Percentiles rank a stretch among this genome's conserved stretches.
phyloP scores from a whole-genome alignment of 108 stramenopile species.

The Discostella stelligeroides region DNA sequence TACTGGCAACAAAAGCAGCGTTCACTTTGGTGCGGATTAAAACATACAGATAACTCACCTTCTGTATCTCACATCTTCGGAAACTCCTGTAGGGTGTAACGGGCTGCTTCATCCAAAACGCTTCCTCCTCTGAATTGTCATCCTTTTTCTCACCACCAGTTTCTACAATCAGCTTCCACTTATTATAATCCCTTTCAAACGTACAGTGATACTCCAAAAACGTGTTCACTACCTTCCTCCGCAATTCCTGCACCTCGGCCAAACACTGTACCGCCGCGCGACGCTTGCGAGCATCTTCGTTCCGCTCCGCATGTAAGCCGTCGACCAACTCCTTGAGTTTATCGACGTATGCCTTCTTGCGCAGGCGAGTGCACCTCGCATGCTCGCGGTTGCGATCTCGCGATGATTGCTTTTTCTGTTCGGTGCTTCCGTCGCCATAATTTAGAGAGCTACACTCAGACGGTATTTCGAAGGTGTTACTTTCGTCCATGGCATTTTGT shows the following conservation, averaged over 20 bases:
- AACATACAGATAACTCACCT: slow-evolving; percentile 54
- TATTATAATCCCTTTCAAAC: slow-evolving; percentile 61
- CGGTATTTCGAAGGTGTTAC: slow-evolving; percentile 5
- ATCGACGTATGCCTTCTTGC: slow-evolving; percentile 94
- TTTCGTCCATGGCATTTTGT: slow-evolving; percentile 25
- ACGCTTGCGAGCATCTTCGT: slow-evolving; percentile 78
- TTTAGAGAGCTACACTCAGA: background rate
- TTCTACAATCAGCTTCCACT: slow-evolving; percentile 80
- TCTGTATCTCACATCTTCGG: slow-evolving; percentile 77
- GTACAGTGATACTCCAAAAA: slow-evolving; percentile 70
- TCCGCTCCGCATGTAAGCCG: slow-evolving; percentile 75
- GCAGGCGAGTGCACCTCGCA: slow-evolving; percentile 90
- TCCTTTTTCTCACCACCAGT: background rate
- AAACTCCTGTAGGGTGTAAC: slow-evolving; percentile 88
- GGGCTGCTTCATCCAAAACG: slow-evolving; percentile 84
- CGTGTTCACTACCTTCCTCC: slow-evolving; percentile 68
- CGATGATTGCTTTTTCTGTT: slow-evolving; percentile 74
- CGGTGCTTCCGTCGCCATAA: slow-evolving; percentile 28
- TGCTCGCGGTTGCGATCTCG: slow-evolving; percentile 95
- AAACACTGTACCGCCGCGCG: slow-evolving; percentile 81
- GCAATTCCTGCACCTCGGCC: slow-evolving; percentile 75
- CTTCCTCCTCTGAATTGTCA: slow-evolving; percentile 29
- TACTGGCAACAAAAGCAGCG: background rate
- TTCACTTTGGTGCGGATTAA: background rate
- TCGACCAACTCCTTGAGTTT: slow-evolving; percentile 93